These are phyloP conservation scores for Paracorniculantispora psalliotae DNA, from an alignment of 2,329 filamentous ascomycete genomes.

Conservation along the genomic window DNA sequence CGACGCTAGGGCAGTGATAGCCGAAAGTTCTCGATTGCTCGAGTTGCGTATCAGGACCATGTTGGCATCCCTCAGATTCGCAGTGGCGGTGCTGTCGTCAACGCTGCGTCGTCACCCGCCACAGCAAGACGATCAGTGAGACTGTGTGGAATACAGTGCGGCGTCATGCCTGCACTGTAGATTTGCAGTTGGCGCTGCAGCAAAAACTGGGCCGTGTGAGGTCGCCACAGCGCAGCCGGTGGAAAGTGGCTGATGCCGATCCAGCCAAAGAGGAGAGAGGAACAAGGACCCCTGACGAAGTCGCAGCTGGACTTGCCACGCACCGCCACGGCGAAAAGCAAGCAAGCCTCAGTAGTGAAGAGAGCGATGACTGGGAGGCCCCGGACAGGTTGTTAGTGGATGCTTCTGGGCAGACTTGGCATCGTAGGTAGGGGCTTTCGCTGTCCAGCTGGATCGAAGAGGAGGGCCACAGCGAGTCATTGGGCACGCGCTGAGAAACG, in stretches of 20 bases:
- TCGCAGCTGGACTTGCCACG: too few relatives aligned
- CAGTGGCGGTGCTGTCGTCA: constrained; percentile 10
- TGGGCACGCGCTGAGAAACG: neutral
- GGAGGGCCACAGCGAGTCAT: neutral
- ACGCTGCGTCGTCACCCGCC: constrained; percentile 1
- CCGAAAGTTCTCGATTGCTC: neutral
- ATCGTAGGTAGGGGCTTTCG: neutral
- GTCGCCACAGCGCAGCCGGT: neutral
- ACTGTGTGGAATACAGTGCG: neutral
- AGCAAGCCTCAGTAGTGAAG: constrained; percentile 20
- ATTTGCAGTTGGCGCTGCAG: neutral
- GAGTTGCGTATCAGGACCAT: neutral
- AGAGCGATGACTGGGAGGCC: neutral
- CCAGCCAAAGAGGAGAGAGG: neutral
- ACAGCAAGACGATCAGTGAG: neutral
- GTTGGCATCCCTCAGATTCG: neutral
- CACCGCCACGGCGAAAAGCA: constrained; percentile 7
- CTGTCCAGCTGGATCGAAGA: too few relatives aligned
- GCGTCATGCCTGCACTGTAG: neutral
- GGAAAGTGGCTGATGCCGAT: constrained; percentile 6
- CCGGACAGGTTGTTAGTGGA: neutral
- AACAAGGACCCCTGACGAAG: neutral
- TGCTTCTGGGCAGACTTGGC: neutral
- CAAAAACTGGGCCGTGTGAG: neutral
- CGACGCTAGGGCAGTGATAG: neutral